Conservation (phyloP, 106 monocot species). For the Xerophyta viscosa region DNA sequence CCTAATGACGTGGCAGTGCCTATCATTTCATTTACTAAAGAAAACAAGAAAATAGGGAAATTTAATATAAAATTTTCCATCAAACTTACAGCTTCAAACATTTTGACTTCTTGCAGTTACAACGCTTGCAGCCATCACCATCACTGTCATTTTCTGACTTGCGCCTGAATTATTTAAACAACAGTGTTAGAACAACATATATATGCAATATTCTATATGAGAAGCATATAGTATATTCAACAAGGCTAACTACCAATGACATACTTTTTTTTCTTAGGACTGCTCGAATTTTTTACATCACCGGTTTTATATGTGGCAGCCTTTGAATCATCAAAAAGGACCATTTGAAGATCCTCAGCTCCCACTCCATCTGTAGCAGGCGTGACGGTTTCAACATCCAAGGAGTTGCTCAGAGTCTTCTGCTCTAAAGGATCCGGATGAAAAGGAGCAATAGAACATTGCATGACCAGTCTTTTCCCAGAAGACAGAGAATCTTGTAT, state of each 20-base stretch:
- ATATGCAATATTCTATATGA: neutral
- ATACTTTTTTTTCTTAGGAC: conserved; percentile 79
- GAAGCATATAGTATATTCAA: neutral
- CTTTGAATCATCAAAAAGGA: conserved; percentile 25
- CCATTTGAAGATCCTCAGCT: conserved; percentile 25
- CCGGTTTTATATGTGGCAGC: conserved; percentile 13
- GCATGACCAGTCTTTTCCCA: too few species aligned
- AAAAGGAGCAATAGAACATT: conserved; percentile 7
- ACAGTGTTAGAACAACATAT: conserved; percentile 3
- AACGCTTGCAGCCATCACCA: conserved; percentile 72
- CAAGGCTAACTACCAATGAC: neutral
- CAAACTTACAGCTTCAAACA: conserved; percentile 94
- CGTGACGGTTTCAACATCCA: too few species aligned
- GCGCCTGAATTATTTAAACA: conserved; percentile 41
- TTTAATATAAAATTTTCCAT: too few species aligned
- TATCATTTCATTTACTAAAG: too few species aligned
- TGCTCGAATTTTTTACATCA: conserved; percentile 32
- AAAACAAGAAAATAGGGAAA: neutral
- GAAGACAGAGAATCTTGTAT: too few species aligned
- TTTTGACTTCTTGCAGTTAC: conserved; percentile 98
- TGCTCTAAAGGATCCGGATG: conserved; percentile 11
- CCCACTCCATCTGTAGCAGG: too few species aligned
- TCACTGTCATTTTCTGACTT: conserved; percentile 62
- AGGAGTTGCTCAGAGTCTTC: too few species aligned
- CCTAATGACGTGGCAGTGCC: too few species aligned